Base-by-base conservation (phyloP, 371 early-diverging fungal genomes). In the Dentiscutata heterogama region DNA sequence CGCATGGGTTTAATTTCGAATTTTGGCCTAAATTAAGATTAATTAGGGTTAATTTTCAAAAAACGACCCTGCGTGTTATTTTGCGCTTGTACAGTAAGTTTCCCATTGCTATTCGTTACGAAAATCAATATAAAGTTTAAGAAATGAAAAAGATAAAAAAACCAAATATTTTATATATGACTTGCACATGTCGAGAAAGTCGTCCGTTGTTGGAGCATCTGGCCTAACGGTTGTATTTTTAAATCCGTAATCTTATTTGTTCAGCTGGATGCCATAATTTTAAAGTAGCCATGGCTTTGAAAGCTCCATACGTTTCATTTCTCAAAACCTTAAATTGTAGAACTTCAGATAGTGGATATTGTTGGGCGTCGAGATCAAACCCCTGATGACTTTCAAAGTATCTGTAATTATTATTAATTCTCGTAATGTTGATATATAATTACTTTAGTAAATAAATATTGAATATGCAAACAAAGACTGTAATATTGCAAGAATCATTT, bases 211-310 rank as follows among this genome's bases (percentile, higher is more conserved):
- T 13, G 92, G 91, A 31, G 86, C 73, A 82, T 97, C 97, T 1
- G 96, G 95, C 39, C 99, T 90, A 16, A 94, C 84, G 0, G 97
- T 96, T 83, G 94, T 93, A 88, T 98, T 97, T 83, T 94, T 92
- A 86, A 0, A 86, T 86, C 99, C 99, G 98, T 67, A 99, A 85
- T 46, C 97, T 91, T 78, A 97, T 88, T 61, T 88, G 84, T 14
- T 91, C 92, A 3, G 87, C 85, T 3, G 56, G 56, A 2, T 93
- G 64, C 14, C 88, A 84, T 58, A 91, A 87, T 68, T 90, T 86
- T 14, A 88, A 85, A 4, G 91, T 89, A 0, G 94, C 76, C 4
- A 83, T 77, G 14, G 89, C 84, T 83, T 91, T 92, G 72, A 95
- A 91, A 1, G 83, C 73, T 35, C 84, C 82, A n/a, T 94, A 84